Evolutionary conservation across 495 filamentous ascomycete genomes (phyloP).

Genomic region (Neurospora sublineolata): DNA sequence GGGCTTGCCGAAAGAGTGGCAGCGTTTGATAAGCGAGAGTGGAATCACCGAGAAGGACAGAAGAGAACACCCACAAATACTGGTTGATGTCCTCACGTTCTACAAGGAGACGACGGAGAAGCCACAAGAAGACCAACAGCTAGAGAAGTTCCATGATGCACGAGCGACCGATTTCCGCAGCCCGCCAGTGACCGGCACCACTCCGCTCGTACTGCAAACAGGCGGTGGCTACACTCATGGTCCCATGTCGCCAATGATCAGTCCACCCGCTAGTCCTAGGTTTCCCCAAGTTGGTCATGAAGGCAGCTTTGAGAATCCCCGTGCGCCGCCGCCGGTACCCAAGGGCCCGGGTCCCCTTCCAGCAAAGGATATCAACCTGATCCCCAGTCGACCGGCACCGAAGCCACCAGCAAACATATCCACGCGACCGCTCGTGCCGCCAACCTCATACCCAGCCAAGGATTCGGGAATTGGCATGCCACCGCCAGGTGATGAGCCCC

Average conservation of each 20-base stretch:
- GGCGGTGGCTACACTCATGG: slow-evolving; percentile 24
- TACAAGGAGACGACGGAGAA: slow-evolving; percentile 86
- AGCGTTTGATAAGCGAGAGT: slow-evolving; percentile 84
- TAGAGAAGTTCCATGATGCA: slow-evolving; percentile 92
- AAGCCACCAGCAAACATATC: slow-evolving; percentile 46
- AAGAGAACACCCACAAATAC: slow-evolving; percentile 86
- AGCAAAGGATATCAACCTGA: slow-evolving; percentile 41
- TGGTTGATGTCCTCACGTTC: slow-evolving; percentile 89
- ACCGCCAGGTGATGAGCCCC: slow-evolving; percentile 40
- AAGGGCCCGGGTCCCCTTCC: slow-evolving; percentile 34
- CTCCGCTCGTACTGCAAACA: slow-evolving; percentile 35
- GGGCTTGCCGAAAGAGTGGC: slow-evolving; percentile 97
- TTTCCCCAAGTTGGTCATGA: slow-evolving; percentile 80
- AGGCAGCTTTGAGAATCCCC: slow-evolving; percentile 93
- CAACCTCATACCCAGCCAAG: slow-evolving; percentile 36
- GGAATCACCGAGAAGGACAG: slow-evolving; percentile 95
- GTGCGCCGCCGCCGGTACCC: slow-evolving; percentile 85
- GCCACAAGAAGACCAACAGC: slow-evolving; percentile 70
- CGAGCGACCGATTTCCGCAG: slow-evolving; percentile 46
- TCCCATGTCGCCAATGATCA: slow-evolving; percentile 52
- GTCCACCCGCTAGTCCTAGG: slow-evolving; percentile 80
- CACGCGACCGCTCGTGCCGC: slow-evolving; percentile 32
- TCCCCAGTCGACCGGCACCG: slow-evolving; percentile 56
- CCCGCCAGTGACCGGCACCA: slow-evolving; percentile 29
- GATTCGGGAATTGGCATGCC: slow-evolving; percentile 44